Evolutionary conservation across 2,329 filamentous ascomycete genomes (phyloP).

Genomic region (Scedosporium dehoogii): DNA sequence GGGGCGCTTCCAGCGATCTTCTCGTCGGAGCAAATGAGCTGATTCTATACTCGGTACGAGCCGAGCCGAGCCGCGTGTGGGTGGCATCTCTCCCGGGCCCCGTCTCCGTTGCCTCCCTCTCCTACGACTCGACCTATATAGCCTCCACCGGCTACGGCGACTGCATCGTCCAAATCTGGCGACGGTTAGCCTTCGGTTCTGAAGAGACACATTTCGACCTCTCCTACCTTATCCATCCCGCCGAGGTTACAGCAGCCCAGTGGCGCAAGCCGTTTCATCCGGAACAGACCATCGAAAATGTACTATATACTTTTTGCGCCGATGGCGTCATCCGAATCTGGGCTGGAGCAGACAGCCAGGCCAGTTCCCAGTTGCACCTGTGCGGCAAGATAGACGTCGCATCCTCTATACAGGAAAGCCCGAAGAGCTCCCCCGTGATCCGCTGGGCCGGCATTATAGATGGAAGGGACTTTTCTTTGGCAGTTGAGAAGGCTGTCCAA

Average conservation of each 20-base stretch:
- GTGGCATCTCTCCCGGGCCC: conserved; percentile 62
- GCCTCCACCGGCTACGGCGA: conserved; percentile 73
- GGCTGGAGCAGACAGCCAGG: conserved; percentile 65
- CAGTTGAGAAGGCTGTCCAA: conserved; percentile 67
- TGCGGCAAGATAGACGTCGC: conserved; percentile 74
- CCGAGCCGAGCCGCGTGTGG: conserved; percentile 55
- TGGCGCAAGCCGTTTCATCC: conserved; percentile 74
- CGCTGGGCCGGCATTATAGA: conserved; percentile 75
- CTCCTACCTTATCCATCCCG: conserved; percentile 78
- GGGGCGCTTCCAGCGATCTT: conserved; percentile 79
- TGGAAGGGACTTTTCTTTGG: conserved; percentile 65
- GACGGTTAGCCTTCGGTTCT: conserved; percentile 71
- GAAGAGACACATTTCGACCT: conserved; percentile 84
- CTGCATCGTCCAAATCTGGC: conserved; percentile 85
- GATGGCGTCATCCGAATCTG: conserved; percentile 77
- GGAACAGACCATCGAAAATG: conserved; percentile 73
- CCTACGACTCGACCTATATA: conserved; percentile 79
- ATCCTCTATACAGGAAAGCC: conserved; percentile 49
- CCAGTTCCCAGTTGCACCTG: conserved; percentile 62
- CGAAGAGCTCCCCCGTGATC: conserved; percentile 23
- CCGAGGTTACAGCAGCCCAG: conserved; percentile 68
- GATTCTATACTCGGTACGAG: conserved; percentile 51
- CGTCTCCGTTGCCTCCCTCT: conserved; percentile 66
- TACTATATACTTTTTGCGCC: conserved; percentile 79
- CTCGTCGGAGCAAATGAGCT: conserved; percentile 64